phyloP scores from a whole-genome alignment of 495 filamentous ascomycete species.

The Penicillium riverlandense region DNA sequence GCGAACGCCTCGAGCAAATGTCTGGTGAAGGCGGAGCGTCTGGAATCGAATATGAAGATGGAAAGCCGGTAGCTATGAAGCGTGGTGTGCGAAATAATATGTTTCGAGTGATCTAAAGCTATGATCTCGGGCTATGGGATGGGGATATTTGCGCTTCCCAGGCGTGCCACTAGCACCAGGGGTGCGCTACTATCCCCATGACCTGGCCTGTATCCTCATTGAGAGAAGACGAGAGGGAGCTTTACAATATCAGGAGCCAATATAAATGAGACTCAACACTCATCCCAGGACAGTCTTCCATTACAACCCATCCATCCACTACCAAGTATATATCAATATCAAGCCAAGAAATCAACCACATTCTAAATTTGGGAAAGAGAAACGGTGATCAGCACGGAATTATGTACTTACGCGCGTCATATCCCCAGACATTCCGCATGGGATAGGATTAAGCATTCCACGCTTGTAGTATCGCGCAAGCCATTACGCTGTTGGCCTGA shows the following conservation, averaged over 20 bases:
- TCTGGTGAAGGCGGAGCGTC: conserved; percentile 68
- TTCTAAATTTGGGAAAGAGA: background rate
- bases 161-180: too few species aligned
- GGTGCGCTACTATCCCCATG: too few species aligned
- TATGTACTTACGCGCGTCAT: background rate
- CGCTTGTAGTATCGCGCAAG: conserved; percentile 13
- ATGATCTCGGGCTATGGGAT: background rate
- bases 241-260: too few species aligned
- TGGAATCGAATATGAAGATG: conserved; percentile 77
- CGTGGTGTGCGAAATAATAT: conserved; percentile 70
- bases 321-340: background rate
- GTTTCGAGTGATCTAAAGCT: conserved; percentile 57
- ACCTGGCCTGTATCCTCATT: too few species aligned
- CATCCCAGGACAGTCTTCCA: too few species aligned
- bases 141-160: too few species aligned
- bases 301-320: too few species aligned
- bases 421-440: conserved; percentile 2
- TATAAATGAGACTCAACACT: too few species aligned
- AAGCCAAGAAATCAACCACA: background rate
- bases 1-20: conserved; percentile 57
- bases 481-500: background rate
- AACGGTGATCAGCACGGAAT: background rate
- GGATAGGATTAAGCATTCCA: conserved; percentile 5
- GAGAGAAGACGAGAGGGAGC: too few species aligned
- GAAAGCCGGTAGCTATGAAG: conserved; percentile 69